Conservation (phyloP, 2,329 filamentous ascomycete species). For the Ampelomyces quisqualis region DNA sequence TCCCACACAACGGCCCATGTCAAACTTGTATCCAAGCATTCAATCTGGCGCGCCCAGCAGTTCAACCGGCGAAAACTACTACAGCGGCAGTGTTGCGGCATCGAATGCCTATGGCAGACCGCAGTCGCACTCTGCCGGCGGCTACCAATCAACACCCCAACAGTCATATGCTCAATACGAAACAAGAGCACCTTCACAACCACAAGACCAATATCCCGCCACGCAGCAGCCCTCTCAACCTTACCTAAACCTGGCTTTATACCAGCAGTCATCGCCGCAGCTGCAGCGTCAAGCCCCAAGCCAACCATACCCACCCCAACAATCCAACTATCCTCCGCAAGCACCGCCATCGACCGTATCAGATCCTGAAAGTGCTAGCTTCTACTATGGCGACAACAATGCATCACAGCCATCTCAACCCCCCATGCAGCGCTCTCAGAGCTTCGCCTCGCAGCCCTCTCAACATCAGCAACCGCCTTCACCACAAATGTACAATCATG, state of each 20-base stretch:
- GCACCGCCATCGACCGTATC: slow-evolving; percentile 35
- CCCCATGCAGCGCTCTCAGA: slow-evolving; percentile 33
- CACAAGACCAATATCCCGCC: slow-evolving; percentile 37
- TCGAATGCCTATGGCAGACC: slow-evolving; percentile 52
- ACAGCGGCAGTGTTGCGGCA: slow-evolving; percentile 64
- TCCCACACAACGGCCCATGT: slow-evolving; percentile 48
- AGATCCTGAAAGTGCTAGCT: slow-evolving; percentile 37
- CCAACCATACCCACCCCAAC: slow-evolving; percentile 39
- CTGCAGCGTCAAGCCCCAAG: slow-evolving; percentile 38
- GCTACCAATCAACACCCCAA: slow-evolving; percentile 38
- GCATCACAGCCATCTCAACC: slow-evolving; percentile 25
- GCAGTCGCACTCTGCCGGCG: slow-evolving; percentile 56
- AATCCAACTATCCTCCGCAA: slow-evolving; percentile 37
- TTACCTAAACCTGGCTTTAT: slow-evolving; percentile 34
- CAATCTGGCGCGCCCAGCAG: slow-evolving; percentile 30
- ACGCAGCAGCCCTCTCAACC: slow-evolving; percentile 40
- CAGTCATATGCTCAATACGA: slow-evolving; percentile 44
- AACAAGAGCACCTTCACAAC: slow-evolving; percentile 34
- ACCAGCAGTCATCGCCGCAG: slow-evolving; percentile 42
- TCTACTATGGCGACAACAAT: slow-evolving; percentile 38
- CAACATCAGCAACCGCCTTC: slow-evolving; percentile 39
- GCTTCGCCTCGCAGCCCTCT: slow-evolving; percentile 35
- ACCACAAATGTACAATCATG: slow-evolving; percentile 36
- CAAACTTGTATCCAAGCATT: slow-evolving; percentile 70
- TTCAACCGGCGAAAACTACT: slow-evolving; percentile 75